Percentiles rank a stretch among this genome's conserved stretches.
Evolutionary conservation across 2,329 filamentous ascomycete genomes (phyloP).

Genomic region (Aspergillus latus): DNA sequence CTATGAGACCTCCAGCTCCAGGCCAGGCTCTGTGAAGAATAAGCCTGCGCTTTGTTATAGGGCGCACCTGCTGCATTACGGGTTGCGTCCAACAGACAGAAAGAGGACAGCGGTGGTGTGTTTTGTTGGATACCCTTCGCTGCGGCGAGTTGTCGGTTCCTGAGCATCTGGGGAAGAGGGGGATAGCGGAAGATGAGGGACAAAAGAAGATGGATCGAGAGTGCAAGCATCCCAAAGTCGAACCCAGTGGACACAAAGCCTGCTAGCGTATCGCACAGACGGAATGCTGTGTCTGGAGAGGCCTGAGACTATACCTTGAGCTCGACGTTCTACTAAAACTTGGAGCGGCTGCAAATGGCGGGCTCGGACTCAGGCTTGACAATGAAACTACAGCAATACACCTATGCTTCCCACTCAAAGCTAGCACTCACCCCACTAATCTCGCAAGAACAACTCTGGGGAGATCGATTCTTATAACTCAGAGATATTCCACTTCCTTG

Average conservation of each 20-base stretch:
- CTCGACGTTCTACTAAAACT: not conserved
- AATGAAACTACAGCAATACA: not conserved
- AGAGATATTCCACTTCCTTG: slow-evolving; percentile 5
- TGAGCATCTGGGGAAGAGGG: slow-evolving; percentile 52
- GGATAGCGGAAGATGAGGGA: slow-evolving; percentile 26
- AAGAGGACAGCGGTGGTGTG: slow-evolving; percentile 60
- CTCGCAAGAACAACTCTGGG: slow-evolving; percentile 12
- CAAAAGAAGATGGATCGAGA: not conserved
- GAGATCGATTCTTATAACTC: slow-evolving; percentile 4
- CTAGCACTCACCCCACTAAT: slow-evolving; percentile 5
- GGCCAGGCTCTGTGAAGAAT: slow-evolving; percentile 40
- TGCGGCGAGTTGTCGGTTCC: slow-evolving; percentile 52
- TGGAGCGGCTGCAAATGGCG: not conserved
- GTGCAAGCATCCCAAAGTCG: too few relatives aligned
- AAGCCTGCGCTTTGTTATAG: slow-evolving; percentile 62
- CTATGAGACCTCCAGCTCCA: slow-evolving; percentile 34
- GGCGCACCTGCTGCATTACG: slow-evolving; percentile 64
- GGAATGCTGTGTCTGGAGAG: not conserved
- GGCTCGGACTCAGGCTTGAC: not conserved
- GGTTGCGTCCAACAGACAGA: slow-evolving; percentile 56
- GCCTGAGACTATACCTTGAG: not conserved
- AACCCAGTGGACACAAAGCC: not conserved
- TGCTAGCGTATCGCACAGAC: not conserved
- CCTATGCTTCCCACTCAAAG: not conserved
- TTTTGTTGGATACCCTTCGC: slow-evolving; percentile 57